Conservation (phyloP, 2,329 filamentous ascomycete species). For the Claviceps digitariae region DNA sequence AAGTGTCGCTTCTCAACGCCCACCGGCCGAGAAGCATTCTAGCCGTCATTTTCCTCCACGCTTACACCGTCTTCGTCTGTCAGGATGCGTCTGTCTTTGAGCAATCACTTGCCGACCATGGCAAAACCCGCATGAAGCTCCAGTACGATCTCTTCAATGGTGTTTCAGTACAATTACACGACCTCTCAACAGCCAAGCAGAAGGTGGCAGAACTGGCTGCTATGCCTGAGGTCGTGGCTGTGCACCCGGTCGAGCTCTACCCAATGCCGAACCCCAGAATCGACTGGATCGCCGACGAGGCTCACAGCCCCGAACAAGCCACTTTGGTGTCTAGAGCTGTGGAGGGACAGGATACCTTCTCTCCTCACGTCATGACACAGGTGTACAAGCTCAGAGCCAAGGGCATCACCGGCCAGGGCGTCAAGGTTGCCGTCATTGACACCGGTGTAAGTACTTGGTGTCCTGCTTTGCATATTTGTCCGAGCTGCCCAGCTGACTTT, state of each 20-base stretch:
- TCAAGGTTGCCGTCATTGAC: constrained; percentile 41
- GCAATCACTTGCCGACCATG: constrained; percentile 17
- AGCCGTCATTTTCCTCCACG: no score
- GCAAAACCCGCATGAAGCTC: constrained; percentile 32
- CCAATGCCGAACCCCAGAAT: constrained; percentile 31
- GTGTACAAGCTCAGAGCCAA: constrained; percentile 37
- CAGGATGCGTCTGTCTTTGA: constrained; percentile 9
- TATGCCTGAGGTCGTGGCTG: constrained; percentile 31
- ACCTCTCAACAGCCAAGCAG: constrained; percentile 29
- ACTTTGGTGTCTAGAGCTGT: constrained; percentile 11
- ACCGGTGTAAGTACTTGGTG: constrained; percentile 30
- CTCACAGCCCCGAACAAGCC: constrained; percentile 10
- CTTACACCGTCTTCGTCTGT: not conserved
- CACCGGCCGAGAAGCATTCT: not conserved
- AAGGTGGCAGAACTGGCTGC: constrained; percentile 26
- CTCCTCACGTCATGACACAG: constrained; percentile 43
- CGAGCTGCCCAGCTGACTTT: not conserved
- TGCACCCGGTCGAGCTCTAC: constrained; percentile 35
- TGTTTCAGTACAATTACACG: constrained; percentile 37
- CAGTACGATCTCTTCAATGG: constrained; percentile 40
- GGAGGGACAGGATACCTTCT: constrained; percentile 23
- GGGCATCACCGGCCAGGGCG: constrained; percentile 34
- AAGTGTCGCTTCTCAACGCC: no score
- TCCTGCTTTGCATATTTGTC: not conserved
- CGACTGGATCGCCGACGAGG: constrained; percentile 26